Conservation (phyloP, 805 yeast genomes). For the Cyberlindnera americana region DNA sequence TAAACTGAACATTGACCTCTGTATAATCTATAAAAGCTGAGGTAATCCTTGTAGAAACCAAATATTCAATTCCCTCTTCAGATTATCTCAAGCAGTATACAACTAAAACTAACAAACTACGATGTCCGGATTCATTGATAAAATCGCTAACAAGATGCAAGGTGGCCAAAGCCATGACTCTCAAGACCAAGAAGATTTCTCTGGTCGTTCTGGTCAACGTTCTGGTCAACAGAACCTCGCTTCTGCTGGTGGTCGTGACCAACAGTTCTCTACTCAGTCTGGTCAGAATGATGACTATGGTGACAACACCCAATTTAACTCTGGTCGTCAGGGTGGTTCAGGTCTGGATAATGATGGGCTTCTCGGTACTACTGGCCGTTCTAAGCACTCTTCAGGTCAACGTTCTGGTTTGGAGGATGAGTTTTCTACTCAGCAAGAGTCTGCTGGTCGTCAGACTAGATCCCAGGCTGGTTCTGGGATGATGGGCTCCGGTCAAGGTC, state of each 20-base stretch:
- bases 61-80: no score
- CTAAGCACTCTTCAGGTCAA: not conserved
- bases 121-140: constrained; percentile 30
- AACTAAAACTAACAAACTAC: not conserved
- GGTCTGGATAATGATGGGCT: not conserved
- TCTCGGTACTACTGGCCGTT: not conserved
- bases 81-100: no score
- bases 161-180: constrained; percentile 15
- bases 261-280: constrained; percentile 20
- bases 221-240: constrained; percentile 19
- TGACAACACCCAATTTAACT: no score
- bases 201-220: constrained; percentile 9
- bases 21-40: no score
- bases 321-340: not conserved
- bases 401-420: constrained; percentile 12
- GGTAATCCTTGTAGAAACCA: no score
- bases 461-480: constrained; percentile 20
- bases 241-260: constrained; percentile 18
- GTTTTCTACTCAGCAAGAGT: constrained; percentile 2
- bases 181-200: constrained; percentile 1
- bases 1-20: constrained; percentile 1
- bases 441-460: constrained; percentile 25
- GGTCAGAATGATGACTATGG: constrained; percentile 2
- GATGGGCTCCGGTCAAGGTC: constrained; percentile 4
- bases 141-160: constrained; percentile 24